Conservation (phyloP, 208 protist species). For the Leishmania martiniquensis region DNA sequence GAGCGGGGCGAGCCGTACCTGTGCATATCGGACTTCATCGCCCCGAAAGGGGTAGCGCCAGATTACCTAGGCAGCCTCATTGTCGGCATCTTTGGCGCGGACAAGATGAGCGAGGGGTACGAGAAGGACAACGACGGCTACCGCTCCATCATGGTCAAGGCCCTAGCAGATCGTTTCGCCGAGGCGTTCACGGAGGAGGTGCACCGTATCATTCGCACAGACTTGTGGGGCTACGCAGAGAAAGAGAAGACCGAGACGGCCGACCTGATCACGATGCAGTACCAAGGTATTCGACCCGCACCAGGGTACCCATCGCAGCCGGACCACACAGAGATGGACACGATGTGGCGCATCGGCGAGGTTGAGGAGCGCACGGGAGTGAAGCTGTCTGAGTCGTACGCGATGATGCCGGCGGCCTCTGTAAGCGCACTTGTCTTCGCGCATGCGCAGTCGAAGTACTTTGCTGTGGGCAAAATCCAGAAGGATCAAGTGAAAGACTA, state of each 20-base stretch:
- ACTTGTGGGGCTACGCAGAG: conserved; percentile 93
- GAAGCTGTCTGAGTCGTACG: conserved; percentile 93
- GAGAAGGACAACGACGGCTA: conserved; percentile 94
- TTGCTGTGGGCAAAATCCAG: conserved; percentile 95
- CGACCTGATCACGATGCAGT: conserved; percentile 95
- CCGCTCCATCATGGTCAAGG: conserved; percentile 94
- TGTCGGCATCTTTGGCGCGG: conserved; percentile 89
- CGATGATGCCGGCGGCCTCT: conserved; percentile 95
- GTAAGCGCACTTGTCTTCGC: conserved; percentile 96
- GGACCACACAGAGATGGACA: conserved; percentile 96
- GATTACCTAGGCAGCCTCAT: conserved; percentile 96
- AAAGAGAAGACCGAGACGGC: conserved; percentile 78
- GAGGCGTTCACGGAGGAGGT: conserved; percentile 91
- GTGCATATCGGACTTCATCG: conserved; percentile 95
- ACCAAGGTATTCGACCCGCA: conserved; percentile 96
- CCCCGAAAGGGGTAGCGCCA: conserved; percentile 75
- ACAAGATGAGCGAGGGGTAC: conserved; percentile 79
- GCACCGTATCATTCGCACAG: conserved; percentile 88
- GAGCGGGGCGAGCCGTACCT: conserved; percentile 90
- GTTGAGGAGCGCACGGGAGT: conserved; percentile 73
- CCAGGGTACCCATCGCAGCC: conserved; percentile 97
- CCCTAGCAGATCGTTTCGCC: conserved; percentile 92
- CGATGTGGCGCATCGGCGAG: conserved; percentile 85
- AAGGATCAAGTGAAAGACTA: conserved; percentile 95
- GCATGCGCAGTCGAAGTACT: conserved; percentile 94